Percentiles rank a stretch among this genome's conserved stretches.
Evolutionary conservation across 805 yeast genomes (phyloP).

Genomic region (Nakazawaea peltata): DNA sequence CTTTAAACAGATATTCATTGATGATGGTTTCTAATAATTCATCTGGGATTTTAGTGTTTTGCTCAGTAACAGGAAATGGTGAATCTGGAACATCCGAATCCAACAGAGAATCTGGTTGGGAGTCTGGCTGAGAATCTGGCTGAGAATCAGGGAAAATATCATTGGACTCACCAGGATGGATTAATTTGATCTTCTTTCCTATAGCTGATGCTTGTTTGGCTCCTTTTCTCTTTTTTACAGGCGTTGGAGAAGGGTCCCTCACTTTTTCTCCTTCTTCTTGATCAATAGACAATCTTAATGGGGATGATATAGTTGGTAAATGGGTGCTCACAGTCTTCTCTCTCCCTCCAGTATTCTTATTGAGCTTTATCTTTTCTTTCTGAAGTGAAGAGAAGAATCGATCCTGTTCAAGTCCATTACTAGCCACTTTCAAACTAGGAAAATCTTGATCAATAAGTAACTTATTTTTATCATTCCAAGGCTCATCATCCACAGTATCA

Average conservation of each 20-base stretch:
- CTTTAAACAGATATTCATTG: no score
- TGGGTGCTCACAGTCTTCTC: not conserved
- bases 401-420: not conserved
- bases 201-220: not conserved
- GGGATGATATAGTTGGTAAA: not conserved
- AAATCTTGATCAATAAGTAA: slow-evolving; percentile 4
- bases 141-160: slow-evolving; percentile 3
- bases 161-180: not conserved
- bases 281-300: not conserved
- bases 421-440: slow-evolving; percentile 4
- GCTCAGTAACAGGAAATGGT: no score
- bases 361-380: slow-evolving; percentile 1
- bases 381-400: slow-evolving; percentile 2
- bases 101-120: no score
- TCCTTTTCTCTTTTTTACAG: not conserved
- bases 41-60: no score
- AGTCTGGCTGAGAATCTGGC: no score
- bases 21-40: no score
- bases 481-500: not conserved
- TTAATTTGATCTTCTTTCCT: slow-evolving; percentile 3
- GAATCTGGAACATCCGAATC: no score
- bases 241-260: slow-evolving; percentile 8
- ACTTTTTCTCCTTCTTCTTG: not conserved
- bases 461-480: not conserved
- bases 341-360: not conserved